Evolutionary conservation across 108 stramenopile genomes (phyloP), one percentile per base, ranked within the genome.

Genomic region (Epipyxis sp.): DNA sequence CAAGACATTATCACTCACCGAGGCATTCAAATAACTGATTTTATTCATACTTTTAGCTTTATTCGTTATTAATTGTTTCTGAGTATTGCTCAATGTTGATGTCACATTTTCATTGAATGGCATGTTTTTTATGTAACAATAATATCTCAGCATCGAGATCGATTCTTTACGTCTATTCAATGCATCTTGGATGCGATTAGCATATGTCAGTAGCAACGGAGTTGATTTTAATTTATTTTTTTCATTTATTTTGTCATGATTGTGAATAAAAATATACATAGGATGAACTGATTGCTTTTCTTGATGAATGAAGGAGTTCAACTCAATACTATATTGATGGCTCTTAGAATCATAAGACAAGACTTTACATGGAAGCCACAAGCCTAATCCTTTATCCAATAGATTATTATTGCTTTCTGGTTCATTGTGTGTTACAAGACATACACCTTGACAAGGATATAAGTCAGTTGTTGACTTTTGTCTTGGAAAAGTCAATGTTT

Each of bases 371-470:
- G 34, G 10, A 37, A 10, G 13, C 10, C 61, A 65, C 30, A 6
- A 6, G 61, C 34, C 20, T 32, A 16, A 65, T 65, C 35, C 34
- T 10, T 32, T 32, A 29, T 32, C 30, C 25, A 50, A 50, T 27
- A 35, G 25, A 13, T 13, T 42, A 25, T 13, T 78, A 29, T 32
- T 40, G 32, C 40, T 78, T 16, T 68, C 77, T 35, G 78, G 44
- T 81, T 94, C 44, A 86, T 90, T 67, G 81, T 93, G 59, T 91
- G 89, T 85, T 94, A 93, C 81, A 78, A 82, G 79, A 85, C 89
- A 37, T 91, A 94, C 76, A 88, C 87, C 32, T n/a, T n/a, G n/a
- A n/a, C n/a, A n/a, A n/a, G n/a, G n/a, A n/a, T n/a, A n/a, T n/a
- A n/a, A n/a, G n/a, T n/a, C n/a, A n/a, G n/a, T n/a, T n/a, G n/a